These are phyloP conservation scores for Triadica sebifera DNA, from an alignment of 345 rosid species.

Conservation along the genomic window DNA sequence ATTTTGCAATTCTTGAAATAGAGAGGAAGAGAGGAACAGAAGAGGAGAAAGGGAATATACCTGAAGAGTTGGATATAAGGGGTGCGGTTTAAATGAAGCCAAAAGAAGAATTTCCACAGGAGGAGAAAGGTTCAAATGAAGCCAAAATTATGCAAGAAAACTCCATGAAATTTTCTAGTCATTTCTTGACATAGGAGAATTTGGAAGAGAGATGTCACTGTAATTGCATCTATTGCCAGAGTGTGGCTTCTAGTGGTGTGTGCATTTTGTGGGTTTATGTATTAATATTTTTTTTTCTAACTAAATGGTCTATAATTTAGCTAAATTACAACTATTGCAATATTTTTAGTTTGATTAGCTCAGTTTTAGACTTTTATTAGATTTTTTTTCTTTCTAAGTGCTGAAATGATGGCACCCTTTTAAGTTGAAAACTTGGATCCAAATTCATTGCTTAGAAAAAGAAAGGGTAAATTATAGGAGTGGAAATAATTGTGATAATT, in stretches of 20 bases:
- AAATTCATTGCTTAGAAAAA: too few relatives aligned
- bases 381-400: neutral
- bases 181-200: neutral
- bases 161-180: constrained; percentile 1
- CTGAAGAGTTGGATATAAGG: too few relatives aligned
- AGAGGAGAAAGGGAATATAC: too few relatives aligned
- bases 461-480: too few relatives aligned
- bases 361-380: neutral
- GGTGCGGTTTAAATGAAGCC: constrained; percentile 8
- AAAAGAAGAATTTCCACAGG: neutral
- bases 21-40: too few relatives aligned
- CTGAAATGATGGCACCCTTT: too few relatives aligned
- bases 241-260: neutral
- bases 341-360: neutral
- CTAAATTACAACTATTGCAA: neutral
- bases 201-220: constrained; percentile 1
- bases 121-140: neutral
- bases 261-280: too few relatives aligned
- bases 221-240: neutral
- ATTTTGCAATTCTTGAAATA: neutral
- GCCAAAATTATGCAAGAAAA: neutral
- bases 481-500: too few relatives aligned
- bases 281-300: too few relatives aligned
- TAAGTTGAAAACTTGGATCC: too few relatives aligned
- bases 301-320: neutral